Evolutionary conservation across 2,329 filamentous ascomycete genomes (phyloP), one percentile per base, ranked within the genome.

Genomic region (Biscogniauxia marginata): DNA sequence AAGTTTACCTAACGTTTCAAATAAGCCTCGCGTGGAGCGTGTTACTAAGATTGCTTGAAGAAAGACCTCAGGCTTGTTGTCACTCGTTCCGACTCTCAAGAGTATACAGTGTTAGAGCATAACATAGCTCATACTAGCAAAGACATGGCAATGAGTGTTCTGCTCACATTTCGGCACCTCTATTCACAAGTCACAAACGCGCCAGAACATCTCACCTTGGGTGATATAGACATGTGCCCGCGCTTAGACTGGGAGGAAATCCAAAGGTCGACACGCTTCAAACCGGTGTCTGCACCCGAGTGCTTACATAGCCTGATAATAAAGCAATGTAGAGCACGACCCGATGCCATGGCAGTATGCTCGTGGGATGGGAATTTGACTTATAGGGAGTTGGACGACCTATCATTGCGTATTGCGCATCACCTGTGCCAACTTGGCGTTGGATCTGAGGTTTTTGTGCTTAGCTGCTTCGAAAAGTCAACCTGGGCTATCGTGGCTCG

Each of bases 401-500:
- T 61, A 21, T 57, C 60, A 5, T 47, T 53, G 7, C 55, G 63
- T 7, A 55, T 74, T 24, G 67, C 70, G 6, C 63, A 67, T 20
- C 59, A 67, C 20, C 63, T 74, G 13, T 57, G 68, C 3, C 55
- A 55, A 43, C 54, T 69, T n/a, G 70, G 70, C 23, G 68, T 69
- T 48, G 70, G 67, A 8, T 68, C 70, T 1, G 70, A 71, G 49
- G 62, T 61, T 3, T 60, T 73, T n/a, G 63, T 73, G 5, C 65
- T 70, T 3, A 65, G 71, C 21, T 74, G 71, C 50, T 52, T 73
- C 6, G 69, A 73, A 46, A 74, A 73, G 57, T 73, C 71, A 4
- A 56, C 62, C 6, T 73, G 69, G 70, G 69, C 71, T 6, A 63
- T 73, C 13, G 71, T 74, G 11, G 67, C 68, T 1, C 69, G 73